Evolutionary conservation across 257 asterid species (phyloP).

Genomic region (Solanum neorickii): DNA sequence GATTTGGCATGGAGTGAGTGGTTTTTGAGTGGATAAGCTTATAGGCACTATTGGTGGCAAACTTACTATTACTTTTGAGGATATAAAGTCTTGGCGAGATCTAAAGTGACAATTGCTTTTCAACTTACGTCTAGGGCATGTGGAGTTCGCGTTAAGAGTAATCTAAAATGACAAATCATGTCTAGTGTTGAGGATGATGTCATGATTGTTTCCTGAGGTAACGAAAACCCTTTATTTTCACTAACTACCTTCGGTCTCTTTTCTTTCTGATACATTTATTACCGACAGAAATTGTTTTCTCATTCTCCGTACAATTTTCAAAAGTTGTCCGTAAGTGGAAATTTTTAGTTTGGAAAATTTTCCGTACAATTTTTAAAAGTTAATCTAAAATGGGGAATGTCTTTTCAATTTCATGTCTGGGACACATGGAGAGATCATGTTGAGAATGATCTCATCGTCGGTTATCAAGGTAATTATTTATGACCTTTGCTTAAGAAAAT

Average conservation of each 20-base stretch:
- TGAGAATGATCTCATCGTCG: not conserved
- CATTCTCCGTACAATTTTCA: not conserved
- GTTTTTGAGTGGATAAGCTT: not conserved
- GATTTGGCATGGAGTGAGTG: not conserved
- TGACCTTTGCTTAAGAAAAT: not conserved
- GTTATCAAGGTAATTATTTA: too few relatives aligned
- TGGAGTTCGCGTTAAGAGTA: not conserved
- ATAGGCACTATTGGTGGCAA: not conserved
- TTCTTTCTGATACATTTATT: not conserved
- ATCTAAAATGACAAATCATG: not conserved
- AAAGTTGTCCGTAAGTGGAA: not conserved
- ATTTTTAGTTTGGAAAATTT: not conserved
- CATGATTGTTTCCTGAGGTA: not conserved
- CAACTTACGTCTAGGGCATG: not conserved
- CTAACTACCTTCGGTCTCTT: not conserved
- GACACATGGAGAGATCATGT: not conserved
- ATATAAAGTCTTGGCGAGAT: not conserved
- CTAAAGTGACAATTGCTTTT: not conserved
- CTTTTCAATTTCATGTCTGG: not conserved
- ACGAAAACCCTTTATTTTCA: not conserved
- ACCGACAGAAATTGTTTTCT: not conserved
- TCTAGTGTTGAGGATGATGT: not conserved
- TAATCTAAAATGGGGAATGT: not conserved
- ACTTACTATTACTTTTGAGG: not conserved
- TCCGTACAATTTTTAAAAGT: too few relatives aligned